Evolutionary conservation across 2,329 filamentous ascomycete species (phyloP).

Genomic region (Aspergillus sp.): DNA sequence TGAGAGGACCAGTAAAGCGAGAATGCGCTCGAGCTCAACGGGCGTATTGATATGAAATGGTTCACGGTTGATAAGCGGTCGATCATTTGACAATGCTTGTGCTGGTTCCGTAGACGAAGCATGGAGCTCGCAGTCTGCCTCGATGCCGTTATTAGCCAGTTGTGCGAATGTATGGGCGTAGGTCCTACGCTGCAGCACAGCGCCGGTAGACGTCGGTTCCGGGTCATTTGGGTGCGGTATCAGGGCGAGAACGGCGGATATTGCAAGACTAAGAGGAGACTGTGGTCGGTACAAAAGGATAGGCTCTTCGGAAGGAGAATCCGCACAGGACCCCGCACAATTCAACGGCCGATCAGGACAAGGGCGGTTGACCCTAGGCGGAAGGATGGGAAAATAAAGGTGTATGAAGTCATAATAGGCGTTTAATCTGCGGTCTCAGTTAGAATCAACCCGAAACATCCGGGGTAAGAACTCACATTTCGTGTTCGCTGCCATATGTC

Average conservation of each 20-base stretch:
- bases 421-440: slow-evolving; percentile 30
- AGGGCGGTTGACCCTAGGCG: slow-evolving; percentile 28
- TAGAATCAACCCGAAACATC: neutral
- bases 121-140: slow-evolving; percentile 39
- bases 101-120: slow-evolving; percentile 36
- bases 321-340: slow-evolving; percentile 22
- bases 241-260: slow-evolving; percentile 39
- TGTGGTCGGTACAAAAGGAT: slow-evolving; percentile 30
- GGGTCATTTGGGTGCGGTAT: slow-evolving; percentile 38
- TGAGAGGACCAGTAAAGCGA: slow-evolving; percentile 39
- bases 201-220: slow-evolving; percentile 29
- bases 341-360: slow-evolving; percentile 30
- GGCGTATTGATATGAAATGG: slow-evolving; percentile 35
- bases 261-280: slow-evolving; percentile 41
- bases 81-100: slow-evolving; percentile 31
- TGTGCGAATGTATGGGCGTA: slow-evolving; percentile 38
- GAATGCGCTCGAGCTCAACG: slow-evolving; percentile 37
- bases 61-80: slow-evolving; percentile 27
- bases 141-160: slow-evolving; percentile 33
- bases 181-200: slow-evolving; percentile 31
- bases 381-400: slow-evolving; percentile 41
- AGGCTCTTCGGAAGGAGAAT: slow-evolving; percentile 25
- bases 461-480: slow-evolving; percentile 28
- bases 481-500: slow-evolving; percentile 35
- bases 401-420: slow-evolving; percentile 45